Evolutionary conservation across 1,284 basidiomycete species (phyloP).

Genomic region (Microbotryum violaceum): DNA sequence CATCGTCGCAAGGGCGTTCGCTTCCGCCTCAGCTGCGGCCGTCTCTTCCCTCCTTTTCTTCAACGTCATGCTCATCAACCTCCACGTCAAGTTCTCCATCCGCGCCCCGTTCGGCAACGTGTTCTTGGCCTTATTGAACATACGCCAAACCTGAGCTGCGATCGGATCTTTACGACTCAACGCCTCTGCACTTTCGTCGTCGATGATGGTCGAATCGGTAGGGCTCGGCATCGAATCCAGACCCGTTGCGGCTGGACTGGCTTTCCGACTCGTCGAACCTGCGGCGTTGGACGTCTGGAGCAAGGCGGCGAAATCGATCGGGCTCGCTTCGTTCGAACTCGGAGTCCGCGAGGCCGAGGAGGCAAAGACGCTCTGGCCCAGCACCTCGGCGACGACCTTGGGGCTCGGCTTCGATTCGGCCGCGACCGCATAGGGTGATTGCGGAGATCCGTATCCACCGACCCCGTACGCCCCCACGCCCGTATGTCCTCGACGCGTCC

Average conservation of each 20-base stretch:
- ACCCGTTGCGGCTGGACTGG: not conserved
- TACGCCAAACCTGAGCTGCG: constrained; percentile 92
- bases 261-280: not conserved
- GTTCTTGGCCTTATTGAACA: constrained; percentile 84
- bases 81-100: constrained; percentile 96
- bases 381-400: constrained; percentile 18
- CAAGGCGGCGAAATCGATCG: constrained; percentile 5
- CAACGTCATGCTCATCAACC: constrained; percentile 92
- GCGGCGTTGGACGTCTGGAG: not conserved
- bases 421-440: constrained; percentile 5
- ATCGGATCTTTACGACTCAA: constrained; percentile 62
- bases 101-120: constrained; percentile 80
- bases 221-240: not conserved
- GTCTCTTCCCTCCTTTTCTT: constrained; percentile 56
- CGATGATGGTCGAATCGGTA: constrained; percentile 24
- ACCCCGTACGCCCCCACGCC: constrained; percentile 15
- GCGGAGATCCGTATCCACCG: constrained; percentile 19
- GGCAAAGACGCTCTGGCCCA: constrained; percentile 18
- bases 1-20: not conserved
- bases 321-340: constrained; percentile 10
- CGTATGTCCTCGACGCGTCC: constrained; percentile 3
- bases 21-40: constrained; percentile 3
- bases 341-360: not conserved
- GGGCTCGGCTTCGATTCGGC: constrained; percentile 18
- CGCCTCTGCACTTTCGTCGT: constrained; percentile 30